Conservation (phyloP, 2,329 filamentous ascomycete genomes). For the Epichloe scottii region DNA sequence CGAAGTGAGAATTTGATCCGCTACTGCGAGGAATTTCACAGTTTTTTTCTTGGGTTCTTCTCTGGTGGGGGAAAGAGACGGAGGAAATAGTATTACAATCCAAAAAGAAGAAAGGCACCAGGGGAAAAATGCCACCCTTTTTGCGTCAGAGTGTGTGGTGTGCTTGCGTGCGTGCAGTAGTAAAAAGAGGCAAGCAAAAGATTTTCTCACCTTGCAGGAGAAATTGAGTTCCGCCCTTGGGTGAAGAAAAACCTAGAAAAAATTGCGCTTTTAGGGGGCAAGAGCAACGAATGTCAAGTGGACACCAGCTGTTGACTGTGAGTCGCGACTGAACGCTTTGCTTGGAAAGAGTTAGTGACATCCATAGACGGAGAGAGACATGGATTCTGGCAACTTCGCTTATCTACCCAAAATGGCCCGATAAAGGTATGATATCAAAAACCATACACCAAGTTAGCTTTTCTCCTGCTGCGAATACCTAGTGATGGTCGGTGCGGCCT, state of each 20-base stretch:
- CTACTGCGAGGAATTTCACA: not conserved
- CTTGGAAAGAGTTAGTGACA: not conserved
- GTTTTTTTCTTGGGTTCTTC: not conserved
- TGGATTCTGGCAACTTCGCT: too few species aligned
- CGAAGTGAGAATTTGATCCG: not conserved
- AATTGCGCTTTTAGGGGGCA: not conserved
- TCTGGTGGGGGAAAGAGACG: not conserved
- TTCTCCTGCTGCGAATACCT: too few species aligned
- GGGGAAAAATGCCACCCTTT: not conserved
- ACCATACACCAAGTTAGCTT: too few species aligned
- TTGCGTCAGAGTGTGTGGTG: not conserved
- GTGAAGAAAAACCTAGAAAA: not conserved
- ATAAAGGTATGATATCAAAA: too few species aligned
- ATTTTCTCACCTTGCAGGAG: too few species aligned
- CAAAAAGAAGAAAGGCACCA: constrained; percentile 2
- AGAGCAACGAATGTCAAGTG: not conserved
- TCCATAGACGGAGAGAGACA: not conserved
- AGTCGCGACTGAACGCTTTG: not conserved
- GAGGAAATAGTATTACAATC: constrained; percentile 1
- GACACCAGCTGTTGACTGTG: too few species aligned
- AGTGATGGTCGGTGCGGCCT: too few species aligned
- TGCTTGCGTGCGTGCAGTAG: not conserved
- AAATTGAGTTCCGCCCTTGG: too few species aligned
- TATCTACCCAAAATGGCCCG: too few species aligned
- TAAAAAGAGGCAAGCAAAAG: not conserved